A percentile compares a stretch with the other conserved stretches of the same genome.
Conservation (phyloP, 805 yeast species). For the Blastobotrys americana region DNA sequence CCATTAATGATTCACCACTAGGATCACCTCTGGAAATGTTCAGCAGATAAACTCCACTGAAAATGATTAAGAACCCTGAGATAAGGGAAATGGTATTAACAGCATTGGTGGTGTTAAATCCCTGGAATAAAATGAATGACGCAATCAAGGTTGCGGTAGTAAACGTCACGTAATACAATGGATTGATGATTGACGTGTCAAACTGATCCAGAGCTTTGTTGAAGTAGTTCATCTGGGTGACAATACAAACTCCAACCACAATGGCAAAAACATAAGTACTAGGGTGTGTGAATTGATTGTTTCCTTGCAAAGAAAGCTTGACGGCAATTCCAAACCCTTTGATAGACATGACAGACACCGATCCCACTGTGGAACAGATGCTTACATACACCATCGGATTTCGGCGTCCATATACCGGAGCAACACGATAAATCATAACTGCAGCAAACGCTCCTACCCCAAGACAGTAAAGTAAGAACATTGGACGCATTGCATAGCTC, state of each 20-base stretch:
- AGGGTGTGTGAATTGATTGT: constrained; percentile 78
- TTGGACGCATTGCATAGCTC: constrained; percentile 68
- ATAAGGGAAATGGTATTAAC: constrained; percentile 74
- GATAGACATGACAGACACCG: constrained; percentile 84
- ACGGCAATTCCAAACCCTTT: constrained; percentile 91
- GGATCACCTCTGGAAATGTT: constrained; percentile 58
- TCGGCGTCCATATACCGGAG: constrained; percentile 68
- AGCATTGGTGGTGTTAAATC: constrained; percentile 76
- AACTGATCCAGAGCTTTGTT: constrained; percentile 90
- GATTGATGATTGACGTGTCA: constrained; percentile 87
- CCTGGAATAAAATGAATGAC: constrained; percentile 76
- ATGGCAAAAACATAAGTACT: constrained; percentile 75
- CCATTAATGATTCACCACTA: constrained; percentile 26
- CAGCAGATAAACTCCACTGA: constrained; percentile 77
- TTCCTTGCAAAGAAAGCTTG: constrained; percentile 75
- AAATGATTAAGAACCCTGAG: constrained; percentile 80
- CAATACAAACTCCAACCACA: constrained; percentile 72
- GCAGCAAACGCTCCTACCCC: constrained; percentile 60
- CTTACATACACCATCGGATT: constrained; percentile 87
- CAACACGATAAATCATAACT: constrained; percentile 76
- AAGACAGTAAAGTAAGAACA: constrained; percentile 57
- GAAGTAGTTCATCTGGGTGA: constrained; percentile 90
- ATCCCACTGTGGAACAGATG: constrained; percentile 84
- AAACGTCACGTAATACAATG: constrained; percentile 83
- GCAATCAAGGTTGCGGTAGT: constrained; percentile 84